Conservation (phyloP, 2,329 filamentous ascomycete species). For the Ascochyta lentis region DNA sequence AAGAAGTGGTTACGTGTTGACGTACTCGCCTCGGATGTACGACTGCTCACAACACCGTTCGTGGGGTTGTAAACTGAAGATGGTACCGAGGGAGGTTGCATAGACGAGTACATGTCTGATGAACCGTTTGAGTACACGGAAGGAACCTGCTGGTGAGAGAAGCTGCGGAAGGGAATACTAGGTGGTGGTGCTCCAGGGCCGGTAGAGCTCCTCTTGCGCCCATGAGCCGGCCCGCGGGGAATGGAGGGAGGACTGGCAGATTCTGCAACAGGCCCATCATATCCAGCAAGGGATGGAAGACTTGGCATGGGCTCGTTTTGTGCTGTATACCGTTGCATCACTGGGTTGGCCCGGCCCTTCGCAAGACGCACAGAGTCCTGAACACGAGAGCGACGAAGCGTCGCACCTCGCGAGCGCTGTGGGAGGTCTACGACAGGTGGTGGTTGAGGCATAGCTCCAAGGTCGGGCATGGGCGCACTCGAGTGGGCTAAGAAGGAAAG, state of each 20-base stretch:
- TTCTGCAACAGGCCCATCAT: conserved; percentile 59
- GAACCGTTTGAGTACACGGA: conserved; percentile 50
- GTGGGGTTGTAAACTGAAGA: conserved; percentile 51
- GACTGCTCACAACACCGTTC: conserved; percentile 55
- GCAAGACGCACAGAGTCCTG: conserved; percentile 89
- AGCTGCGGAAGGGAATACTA: conserved; percentile 74
- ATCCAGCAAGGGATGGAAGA: conserved; percentile 35
- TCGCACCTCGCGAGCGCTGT: conserved; percentile 44
- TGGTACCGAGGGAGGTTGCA: conserved; percentile 44
- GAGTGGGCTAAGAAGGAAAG: conserved; percentile 95
- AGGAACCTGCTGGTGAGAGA: conserved; percentile 63
- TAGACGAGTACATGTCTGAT: conserved; percentile 46
- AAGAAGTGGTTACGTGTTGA: conserved; percentile 70
- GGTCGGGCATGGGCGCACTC: conserved; percentile 78
- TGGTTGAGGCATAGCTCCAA: conserved; percentile 56
- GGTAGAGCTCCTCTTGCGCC: conserved; percentile 88
- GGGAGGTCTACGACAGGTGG: conserved; percentile 44
- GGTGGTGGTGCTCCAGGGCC: conserved; percentile 75
- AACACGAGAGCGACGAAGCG: conserved; percentile 65
- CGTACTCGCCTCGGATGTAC: conserved; percentile 59
- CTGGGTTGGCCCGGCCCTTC: conserved; percentile 66
- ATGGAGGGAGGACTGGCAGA: conserved; percentile 76
- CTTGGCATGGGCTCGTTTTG: conserved; percentile 42
- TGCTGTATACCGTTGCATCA: conserved; percentile 43
- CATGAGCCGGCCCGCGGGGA: conserved; percentile 73